These are phyloP conservation scores for Smallanthus sonchifolius DNA, from an alignment of 129 eudicot species.

Conservation along the genomic window DNA sequence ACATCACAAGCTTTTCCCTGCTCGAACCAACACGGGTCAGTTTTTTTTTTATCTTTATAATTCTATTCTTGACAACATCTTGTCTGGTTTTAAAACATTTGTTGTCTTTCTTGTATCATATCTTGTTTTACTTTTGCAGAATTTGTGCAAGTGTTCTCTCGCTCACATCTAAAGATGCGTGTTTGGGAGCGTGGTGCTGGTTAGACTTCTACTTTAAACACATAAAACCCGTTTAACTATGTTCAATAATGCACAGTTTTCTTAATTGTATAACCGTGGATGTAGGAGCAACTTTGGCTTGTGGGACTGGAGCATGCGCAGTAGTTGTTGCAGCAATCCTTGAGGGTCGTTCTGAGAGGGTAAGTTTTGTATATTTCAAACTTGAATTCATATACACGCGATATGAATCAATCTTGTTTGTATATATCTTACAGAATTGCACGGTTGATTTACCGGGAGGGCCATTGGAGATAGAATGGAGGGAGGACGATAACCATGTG, in stretches of 20 bases:
- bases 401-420: neutral
- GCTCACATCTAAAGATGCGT: slow-evolving; percentile 89
- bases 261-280: neutral
- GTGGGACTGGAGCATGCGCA: slow-evolving; percentile 99
- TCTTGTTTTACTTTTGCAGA: slow-evolving; percentile 46
- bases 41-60: slow-evolving; percentile 1
- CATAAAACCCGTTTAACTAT: neutral
- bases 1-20: slow-evolving; percentile 77
- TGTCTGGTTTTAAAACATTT: neutral
- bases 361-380: slow-evolving; percentile 28
- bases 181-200: slow-evolving; percentile 99
- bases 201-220: slow-evolving; percentile 17
- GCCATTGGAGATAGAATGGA: slow-evolving; percentile 92
- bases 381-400: neutral
- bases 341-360: slow-evolving; percentile 88
- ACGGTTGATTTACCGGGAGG: slow-evolving; percentile 96
- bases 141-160: slow-evolving; percentile 87
- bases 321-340: slow-evolving; percentile 95
- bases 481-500: slow-evolving; percentile 74
- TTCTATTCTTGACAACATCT: neutral
- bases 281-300: slow-evolving; percentile 92
- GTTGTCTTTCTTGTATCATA: neutral
- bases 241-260: neutral
- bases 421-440: slow-evolving; percentile 43
- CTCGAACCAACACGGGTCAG: slow-evolving; percentile 94